Percentiles rank a stretch among this genome's conserved stretches.
Conservation (phyloP, 768 basidiomycete species). For the Clavaria fumosa region DNA sequence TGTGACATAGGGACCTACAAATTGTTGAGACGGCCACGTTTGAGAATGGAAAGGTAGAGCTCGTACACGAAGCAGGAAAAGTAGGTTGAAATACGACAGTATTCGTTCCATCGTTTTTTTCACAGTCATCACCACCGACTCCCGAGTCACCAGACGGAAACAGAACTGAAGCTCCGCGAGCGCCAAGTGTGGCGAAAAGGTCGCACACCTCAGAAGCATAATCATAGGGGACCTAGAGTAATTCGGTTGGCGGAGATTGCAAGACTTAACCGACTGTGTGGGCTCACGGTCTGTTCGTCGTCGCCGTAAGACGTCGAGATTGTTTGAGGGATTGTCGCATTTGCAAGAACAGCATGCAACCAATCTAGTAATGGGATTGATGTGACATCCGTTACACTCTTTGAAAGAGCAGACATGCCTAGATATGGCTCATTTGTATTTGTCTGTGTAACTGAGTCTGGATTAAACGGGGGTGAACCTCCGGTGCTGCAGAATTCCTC, state of each 20-base stretch:
- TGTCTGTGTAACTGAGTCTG: conserved; percentile 20
- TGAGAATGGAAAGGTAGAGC: conserved; percentile 12
- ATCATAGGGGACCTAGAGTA: conserved; percentile 23
- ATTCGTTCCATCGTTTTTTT: conserved; percentile 33
- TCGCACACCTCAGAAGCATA: conserved; percentile 32
- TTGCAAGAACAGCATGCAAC: conserved; percentile 29
- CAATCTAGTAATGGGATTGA: no score
- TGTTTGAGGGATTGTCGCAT: conserved; percentile 26
- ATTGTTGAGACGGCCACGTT: neutral
- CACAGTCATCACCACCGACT: conserved; percentile 37
- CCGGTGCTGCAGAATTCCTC: conserved; percentile 22
- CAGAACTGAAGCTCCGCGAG: conserved; percentile 32
- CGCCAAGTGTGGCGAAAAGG: conserved; percentile 33
- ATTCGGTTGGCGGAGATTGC: neutral
- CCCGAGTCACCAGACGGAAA: conserved; percentile 36
- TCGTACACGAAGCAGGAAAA: conserved; percentile 31
- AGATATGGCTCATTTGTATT: conserved; percentile 32
- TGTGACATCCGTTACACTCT: no score
- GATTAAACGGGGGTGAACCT: conserved; percentile 30
- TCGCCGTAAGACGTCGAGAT: conserved; percentile 43
- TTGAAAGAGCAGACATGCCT: no score
- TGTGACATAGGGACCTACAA: conserved; percentile 10
- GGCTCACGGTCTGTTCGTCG: conserved; percentile 33
- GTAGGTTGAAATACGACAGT: conserved; percentile 22
- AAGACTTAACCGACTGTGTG: neutral